A percentile compares a stretch with the other conserved stretches of the same genome.
phyloP scores from a whole-genome alignment of 2,329 filamentous ascomycete species.

The Apiospora arundinis region DNA sequence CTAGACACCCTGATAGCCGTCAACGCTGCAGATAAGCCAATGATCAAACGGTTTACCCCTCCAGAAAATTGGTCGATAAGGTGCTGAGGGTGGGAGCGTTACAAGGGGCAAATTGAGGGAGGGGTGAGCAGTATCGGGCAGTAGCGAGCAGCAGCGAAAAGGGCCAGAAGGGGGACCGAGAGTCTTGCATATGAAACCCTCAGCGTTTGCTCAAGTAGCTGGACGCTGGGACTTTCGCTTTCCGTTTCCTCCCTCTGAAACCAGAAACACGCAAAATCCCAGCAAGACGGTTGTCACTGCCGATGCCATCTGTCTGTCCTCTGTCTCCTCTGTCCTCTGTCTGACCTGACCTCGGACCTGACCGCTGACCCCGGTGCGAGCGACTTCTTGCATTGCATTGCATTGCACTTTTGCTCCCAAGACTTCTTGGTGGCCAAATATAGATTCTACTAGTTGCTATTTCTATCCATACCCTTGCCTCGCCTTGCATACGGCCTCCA shows the following conservation, averaged over 20 bases:
- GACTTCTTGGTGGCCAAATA: constrained; percentile 7
- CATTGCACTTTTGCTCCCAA: constrained; percentile 8
- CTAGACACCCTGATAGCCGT: constrained; percentile 6
- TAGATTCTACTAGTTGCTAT: constrained; percentile 19
- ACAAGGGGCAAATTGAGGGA: constrained; percentile 11
- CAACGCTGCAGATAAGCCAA: neutral
- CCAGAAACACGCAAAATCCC: constrained; percentile 12
- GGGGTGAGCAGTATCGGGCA: neutral
- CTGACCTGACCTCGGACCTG: neutral
- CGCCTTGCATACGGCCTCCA: constrained; percentile 8
- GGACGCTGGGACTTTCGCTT: neutral
- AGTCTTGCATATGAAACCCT: constrained; percentile 20
- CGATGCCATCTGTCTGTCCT: neutral
- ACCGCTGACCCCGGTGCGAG: neutral
- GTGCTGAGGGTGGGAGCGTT: constrained; percentile 15
- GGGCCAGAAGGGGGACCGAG: neutral
- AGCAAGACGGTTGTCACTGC: constrained; percentile 7
- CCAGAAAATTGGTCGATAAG: neutral
- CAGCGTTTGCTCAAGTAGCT: constrained; percentile 17
- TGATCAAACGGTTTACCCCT: constrained; percentile 4
- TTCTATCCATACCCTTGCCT: constrained; percentile 16
- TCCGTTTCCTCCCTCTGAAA: neutral
- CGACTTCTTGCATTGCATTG: constrained; percentile 11
- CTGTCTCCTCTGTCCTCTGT: neutral
- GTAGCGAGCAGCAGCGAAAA: neutral